Evolutionary conservation across 257 asterid species (phyloP).

Genomic region (Rhazya stricta): DNA sequence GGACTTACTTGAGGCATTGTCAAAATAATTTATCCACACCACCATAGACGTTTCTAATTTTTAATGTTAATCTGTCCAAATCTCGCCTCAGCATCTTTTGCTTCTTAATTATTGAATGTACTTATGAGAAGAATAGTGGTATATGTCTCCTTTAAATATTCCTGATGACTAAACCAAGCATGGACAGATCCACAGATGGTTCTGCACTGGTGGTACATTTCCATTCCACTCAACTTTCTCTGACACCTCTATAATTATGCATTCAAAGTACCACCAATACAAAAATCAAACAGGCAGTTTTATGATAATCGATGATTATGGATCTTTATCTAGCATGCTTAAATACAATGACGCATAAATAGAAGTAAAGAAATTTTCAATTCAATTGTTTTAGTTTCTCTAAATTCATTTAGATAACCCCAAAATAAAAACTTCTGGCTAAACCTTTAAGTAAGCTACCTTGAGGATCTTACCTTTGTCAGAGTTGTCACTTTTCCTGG

Average conservation of each 20-base stretch:
- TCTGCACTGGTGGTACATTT: background rate
- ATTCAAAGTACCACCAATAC: background rate
- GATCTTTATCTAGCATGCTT: background rate
- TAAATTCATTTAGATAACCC: too few species aligned
- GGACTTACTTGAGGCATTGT: background rate
- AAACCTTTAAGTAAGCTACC: background rate
- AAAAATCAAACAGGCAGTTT: background rate
- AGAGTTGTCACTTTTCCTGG: constrained; percentile 95
- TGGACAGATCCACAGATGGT: background rate
- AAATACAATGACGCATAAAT: background rate
- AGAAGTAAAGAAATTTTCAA: background rate
- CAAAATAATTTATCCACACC: background rate
- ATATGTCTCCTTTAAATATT: background rate
- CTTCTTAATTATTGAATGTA: background rate
- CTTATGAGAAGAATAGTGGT: background rate
- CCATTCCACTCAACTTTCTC: background rate
- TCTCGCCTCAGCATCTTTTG: background rate
- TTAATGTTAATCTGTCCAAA: background rate
- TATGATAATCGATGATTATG: background rate
- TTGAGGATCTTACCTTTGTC: constrained; percentile 55
- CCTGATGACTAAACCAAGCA: background rate
- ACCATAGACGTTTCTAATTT: background rate
- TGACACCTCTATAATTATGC: background rate
- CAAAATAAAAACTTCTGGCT: too few species aligned
- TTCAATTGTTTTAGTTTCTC: background rate